These are phyloP conservation scores for Amylocarpus encephaloides DNA, from an alignment of 2,329 filamentous ascomycete species.

Conservation along the genomic window DNA sequence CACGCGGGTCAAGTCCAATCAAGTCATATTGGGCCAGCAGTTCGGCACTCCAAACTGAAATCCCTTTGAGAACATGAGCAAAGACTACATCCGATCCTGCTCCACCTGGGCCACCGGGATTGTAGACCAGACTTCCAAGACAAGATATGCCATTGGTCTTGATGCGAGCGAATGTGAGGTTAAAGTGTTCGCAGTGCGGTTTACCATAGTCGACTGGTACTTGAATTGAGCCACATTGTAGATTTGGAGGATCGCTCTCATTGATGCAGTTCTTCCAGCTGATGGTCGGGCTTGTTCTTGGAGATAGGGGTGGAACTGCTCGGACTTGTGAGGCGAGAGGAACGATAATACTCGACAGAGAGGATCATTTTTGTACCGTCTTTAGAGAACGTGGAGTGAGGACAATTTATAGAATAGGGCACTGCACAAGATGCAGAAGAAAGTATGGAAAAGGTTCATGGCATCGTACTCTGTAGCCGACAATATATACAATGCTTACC, in stretches of 20 bases:
- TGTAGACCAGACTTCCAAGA: constrained; percentile 36
- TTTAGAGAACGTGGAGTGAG: not conserved
- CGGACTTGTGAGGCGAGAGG: not conserved
- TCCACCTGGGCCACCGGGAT: constrained; percentile 37
- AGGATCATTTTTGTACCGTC: not conserved
- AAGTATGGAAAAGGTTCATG: too few species aligned
- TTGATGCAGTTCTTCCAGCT: not conserved
- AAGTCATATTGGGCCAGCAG: constrained; percentile 29
- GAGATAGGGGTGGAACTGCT: not conserved
- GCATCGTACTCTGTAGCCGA: too few species aligned
- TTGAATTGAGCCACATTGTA: constrained; percentile 4
- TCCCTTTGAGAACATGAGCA: constrained; percentile 23
- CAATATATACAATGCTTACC: too few species aligned
- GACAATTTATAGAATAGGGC: too few species aligned
- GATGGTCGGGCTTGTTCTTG: not conserved
- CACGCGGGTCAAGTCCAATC: constrained; percentile 39
- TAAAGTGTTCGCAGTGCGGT: constrained; percentile 27
- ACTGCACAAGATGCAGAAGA: too few species aligned
- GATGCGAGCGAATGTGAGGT: constrained; percentile 26
- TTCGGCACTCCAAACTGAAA: not conserved
- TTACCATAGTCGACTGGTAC: constrained; percentile 32
- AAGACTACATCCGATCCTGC: constrained; percentile 27
- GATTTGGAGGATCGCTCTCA: not conserved
- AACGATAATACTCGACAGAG: not conserved
- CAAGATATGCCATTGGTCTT: constrained; percentile 9